A percentile compares a stretch with the other conserved stretches of the same genome.
Evolutionary conservation across 176 grass and related monocot genomes (phyloP).

Genomic region (Eragrostis nindensis): DNA sequence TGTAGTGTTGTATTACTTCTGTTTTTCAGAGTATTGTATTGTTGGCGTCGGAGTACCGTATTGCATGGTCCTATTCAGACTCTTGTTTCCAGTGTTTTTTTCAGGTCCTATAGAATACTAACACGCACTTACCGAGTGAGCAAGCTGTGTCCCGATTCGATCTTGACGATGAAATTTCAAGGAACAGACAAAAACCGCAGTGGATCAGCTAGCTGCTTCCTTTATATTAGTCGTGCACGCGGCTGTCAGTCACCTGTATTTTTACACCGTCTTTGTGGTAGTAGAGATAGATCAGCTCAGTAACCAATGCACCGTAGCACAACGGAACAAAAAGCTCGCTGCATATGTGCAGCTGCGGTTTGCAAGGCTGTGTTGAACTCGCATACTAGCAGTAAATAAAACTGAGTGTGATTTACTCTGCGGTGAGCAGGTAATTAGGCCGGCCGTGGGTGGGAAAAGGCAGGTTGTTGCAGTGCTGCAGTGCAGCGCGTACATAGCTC

Average conservation of each 20-base stretch:
- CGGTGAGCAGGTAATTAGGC: neutral
- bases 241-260: neutral
- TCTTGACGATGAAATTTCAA: neutral
- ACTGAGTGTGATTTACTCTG: neutral
- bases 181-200: neutral
- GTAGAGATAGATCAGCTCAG: neutral
- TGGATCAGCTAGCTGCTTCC: neutral
- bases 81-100: constrained; percentile 10
- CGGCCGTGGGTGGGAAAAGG: neutral
- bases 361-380: neutral
- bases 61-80: constrained; percentile 39
- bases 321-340: neutral
- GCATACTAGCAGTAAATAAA: neutral
- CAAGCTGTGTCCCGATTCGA: neutral
- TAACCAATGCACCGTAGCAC: neutral
- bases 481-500: constrained; percentile 16
- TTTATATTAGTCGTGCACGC: neutral
- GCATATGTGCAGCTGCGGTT: neutral
- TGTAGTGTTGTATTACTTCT: neutral
- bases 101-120: constrained; percentile 1
- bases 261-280: too few relatives aligned
- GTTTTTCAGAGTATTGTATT: constrained; percentile 14
- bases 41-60: neutral
- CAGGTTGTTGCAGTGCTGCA: neutral
- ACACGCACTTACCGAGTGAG: constrained; percentile 7